Percentiles rank a stretch among this genome's conserved stretches.
Evolutionary conservation across 2,329 filamentous ascomycete species (phyloP).

Genomic region (Neoarthrinium moseri): DNA sequence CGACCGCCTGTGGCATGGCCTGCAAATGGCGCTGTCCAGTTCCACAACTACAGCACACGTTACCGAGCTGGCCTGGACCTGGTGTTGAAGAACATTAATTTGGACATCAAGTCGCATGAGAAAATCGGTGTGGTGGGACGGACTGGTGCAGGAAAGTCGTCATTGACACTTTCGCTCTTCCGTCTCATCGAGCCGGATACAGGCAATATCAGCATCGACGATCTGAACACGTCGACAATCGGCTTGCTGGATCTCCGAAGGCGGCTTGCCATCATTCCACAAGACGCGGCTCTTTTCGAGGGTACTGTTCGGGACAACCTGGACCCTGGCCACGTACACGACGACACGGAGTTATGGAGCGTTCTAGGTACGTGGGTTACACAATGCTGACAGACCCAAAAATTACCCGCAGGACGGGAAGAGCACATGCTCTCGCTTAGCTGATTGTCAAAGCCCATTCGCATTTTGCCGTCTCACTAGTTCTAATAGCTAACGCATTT

Average conservation of each 20-base stretch:
- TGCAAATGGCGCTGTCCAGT: conserved; percentile 80
- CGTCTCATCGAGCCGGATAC: conserved; percentile 86
- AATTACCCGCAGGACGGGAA: conserved; percentile 19
- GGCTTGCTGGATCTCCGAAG: conserved; percentile 85
- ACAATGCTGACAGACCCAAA: conserved; percentile 17
- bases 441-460: conserved; percentile 14
- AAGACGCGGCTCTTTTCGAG: conserved; percentile 95
- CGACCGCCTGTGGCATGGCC: conserved; percentile 91
- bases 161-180: conserved; percentile 88
- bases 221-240: conserved; percentile 84
- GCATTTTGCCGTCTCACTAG: conserved; percentile 15
- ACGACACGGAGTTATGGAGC: conserved; percentile 97
- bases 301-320: conserved; percentile 92
- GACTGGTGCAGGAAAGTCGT: conserved; percentile 94
- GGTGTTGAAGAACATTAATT: conserved; percentile 87
- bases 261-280: conserved; percentile 92
- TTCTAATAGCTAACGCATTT: conserved; percentile 35
- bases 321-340: conserved; percentile 90
- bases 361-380: conserved; percentile 70
- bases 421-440: conserved; percentile 20
- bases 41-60: conserved; percentile 90
- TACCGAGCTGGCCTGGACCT: conserved; percentile 89
- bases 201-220: conserved; percentile 86
- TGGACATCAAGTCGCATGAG: conserved; percentile 93
- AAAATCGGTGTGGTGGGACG: conserved; percentile 97